Conservation (phyloP, 257 asterid genomes). For the Fraxinus pennsylvanica region DNA sequence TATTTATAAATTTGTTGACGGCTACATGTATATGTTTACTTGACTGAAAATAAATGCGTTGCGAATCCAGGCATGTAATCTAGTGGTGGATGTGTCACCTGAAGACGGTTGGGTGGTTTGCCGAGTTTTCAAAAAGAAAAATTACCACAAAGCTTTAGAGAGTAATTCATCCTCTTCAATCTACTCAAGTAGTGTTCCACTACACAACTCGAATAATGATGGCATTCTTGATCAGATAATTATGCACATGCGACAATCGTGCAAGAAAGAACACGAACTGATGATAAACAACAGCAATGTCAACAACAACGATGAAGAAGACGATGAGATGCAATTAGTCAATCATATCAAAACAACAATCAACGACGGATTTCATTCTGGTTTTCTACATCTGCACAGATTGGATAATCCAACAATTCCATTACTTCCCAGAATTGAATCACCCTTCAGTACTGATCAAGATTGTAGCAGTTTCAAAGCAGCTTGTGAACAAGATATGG, state of each 20-base stretch:
- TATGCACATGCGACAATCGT: slow-evolving; percentile 71
- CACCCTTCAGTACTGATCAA: slow-evolving; percentile 13
- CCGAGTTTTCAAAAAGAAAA: slow-evolving; percentile 96
- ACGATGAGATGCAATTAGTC: background rate
- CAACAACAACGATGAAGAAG: background rate
- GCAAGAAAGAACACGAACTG: slow-evolving; percentile 53
- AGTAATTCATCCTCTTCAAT: slow-evolving; percentile 34
- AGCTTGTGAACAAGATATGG: background rate
- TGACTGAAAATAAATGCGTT: no score
- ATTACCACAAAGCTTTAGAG: slow-evolving; percentile 73
- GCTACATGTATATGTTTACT: no score
- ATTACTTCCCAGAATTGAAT: slow-evolving; percentile 15
- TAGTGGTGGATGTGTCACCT: slow-evolving; percentile 37
- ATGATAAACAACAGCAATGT: background rate
- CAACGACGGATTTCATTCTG: background rate
- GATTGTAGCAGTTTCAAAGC: background rate
- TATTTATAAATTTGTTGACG: no score
- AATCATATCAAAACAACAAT: background rate
- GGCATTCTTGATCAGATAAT: slow-evolving; percentile 71
- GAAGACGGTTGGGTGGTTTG: slow-evolving; percentile 98
- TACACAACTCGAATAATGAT: slow-evolving; percentile 39
- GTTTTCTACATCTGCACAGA: slow-evolving; percentile 72
- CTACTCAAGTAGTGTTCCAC: slow-evolving; percentile 12
- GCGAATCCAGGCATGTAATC: slow-evolving; percentile 35
- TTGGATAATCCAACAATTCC: slow-evolving; percentile 44